Percentiles rank a stretch among this genome's conserved stretches.
phyloP scores from a whole-genome alignment of 75 land plant species.

The Selaginella moellendorffii region DNA sequence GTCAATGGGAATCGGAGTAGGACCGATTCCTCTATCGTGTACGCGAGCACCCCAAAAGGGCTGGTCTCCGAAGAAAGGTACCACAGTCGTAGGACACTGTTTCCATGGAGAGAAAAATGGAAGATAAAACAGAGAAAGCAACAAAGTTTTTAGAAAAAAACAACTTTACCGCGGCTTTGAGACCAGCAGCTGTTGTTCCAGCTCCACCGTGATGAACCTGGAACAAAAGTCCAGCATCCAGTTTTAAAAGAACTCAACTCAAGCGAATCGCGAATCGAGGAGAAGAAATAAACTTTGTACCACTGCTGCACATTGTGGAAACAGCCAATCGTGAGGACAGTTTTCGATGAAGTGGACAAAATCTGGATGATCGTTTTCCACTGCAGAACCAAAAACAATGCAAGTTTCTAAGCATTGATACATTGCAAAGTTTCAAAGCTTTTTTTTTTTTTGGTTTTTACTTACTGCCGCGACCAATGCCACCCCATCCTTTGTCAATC shows the following conservation, averaged over 20 bases:
- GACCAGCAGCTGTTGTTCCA: conserved; percentile 9
- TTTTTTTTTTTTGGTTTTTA: too few species aligned
- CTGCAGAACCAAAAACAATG: not conserved
- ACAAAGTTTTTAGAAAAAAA: too few species aligned
- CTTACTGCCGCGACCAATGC: conserved; percentile 11
- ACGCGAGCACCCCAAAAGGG: conserved; percentile 99
- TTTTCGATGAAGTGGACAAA: conserved; percentile 11
- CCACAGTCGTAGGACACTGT: conserved; percentile 95
- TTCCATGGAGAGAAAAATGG: too few species aligned
- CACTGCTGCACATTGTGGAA: conserved; percentile 23
- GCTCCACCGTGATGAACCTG: conserved; percentile 9
- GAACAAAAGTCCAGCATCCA: not conserved
- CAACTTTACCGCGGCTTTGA: conserved; percentile 7
- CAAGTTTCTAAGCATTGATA: not conserved
- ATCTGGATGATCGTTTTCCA: too few species aligned
- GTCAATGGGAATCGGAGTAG: conserved; percentile 84
- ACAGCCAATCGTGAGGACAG: conserved; percentile 22
- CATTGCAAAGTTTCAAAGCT: too few species aligned
- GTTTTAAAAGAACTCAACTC: too few species aligned
- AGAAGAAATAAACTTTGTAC: conserved; percentile 14
- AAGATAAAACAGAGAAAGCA: too few species aligned
- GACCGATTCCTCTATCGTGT: conserved; percentile 87
- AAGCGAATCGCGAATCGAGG: too few species aligned
- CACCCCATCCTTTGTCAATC: conserved; percentile 22
- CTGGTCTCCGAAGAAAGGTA: conserved; percentile 97